These are phyloP conservation scores for Huntiella moniliformis DNA, from an alignment of 2,329 filamentous ascomycete species.

Conservation along the genomic window DNA sequence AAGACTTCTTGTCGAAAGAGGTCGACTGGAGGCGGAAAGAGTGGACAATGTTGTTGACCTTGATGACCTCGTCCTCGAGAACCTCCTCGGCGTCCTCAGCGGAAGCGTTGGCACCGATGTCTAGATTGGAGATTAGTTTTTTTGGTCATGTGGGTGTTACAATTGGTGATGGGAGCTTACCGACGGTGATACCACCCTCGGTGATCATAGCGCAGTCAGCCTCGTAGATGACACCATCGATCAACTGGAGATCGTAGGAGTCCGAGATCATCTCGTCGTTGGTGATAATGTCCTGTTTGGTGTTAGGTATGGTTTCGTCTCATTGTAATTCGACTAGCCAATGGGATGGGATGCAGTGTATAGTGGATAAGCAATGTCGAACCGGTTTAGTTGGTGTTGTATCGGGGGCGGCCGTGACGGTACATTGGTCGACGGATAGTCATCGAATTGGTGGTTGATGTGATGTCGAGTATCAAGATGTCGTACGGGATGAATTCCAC, in stretches of 20 bases:
- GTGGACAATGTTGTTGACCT: constrained; percentile 85
- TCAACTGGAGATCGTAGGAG: constrained; percentile 66
- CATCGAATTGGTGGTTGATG: too few relatives aligned
- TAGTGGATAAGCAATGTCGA: neutral
- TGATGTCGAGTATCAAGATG: too few relatives aligned
- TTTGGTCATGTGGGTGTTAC: neutral
- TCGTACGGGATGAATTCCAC: too few relatives aligned
- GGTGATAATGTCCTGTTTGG: constrained; percentile 60
- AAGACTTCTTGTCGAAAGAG: constrained; percentile 72
- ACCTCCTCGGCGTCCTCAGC: constrained; percentile 72
- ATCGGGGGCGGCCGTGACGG: too few relatives aligned
- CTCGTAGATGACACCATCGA: constrained; percentile 71
- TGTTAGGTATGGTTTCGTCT: neutral
- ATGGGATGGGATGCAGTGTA: neutral
- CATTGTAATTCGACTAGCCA: too few relatives aligned
- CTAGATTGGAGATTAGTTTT: constrained; percentile 22
- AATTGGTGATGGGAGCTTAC: constrained; percentile 29
- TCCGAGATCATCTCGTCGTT: constrained; percentile 95
- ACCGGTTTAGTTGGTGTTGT: neutral
- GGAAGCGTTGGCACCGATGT: constrained; percentile 90
- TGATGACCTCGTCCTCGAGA: constrained; percentile 47
- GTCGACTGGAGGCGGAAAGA: constrained; percentile 76
- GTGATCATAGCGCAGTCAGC: constrained; percentile 82
- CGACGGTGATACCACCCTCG: constrained; percentile 53
- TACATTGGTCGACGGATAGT: too few relatives aligned